A percentile compares a stretch with the other conserved stretches of the same genome.
phyloP scores from a whole-genome alignment of 2,329 filamentous ascomycete genomes.

The Nothomitra cinnamomea region DNA sequence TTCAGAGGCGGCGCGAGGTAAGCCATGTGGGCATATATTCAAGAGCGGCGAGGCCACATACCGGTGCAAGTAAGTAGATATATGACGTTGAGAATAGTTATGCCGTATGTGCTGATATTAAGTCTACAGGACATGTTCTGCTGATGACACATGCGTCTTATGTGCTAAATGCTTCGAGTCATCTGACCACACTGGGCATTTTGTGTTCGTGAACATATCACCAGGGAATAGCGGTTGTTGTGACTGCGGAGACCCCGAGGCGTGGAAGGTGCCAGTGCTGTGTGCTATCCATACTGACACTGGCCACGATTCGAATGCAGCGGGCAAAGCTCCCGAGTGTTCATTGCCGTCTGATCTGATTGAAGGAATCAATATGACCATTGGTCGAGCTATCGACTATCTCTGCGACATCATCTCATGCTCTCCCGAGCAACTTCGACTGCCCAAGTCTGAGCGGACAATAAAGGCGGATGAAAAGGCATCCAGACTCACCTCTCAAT shows the following conservation, averaged over 20 bases:
- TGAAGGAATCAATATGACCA: conserved; percentile 66
- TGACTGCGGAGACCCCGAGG: conserved; percentile 91
- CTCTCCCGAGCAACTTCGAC: conserved; percentile 82
- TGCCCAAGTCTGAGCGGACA: conserved; percentile 66
- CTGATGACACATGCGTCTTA: conserved; percentile 87
- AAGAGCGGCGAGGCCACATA: conserved; percentile 88
- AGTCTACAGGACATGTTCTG: conserved; percentile 50
- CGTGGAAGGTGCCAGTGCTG: conserved; percentile 73
- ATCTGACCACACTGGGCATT: conserved; percentile 86
- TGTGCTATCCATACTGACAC: conserved; percentile 79
- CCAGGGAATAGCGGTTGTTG: conserved; percentile 90
- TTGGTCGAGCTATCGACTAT: conserved; percentile 76
- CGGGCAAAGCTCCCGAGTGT: conserved; percentile 40
- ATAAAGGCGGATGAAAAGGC: conserved; percentile 67
- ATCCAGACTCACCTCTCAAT: conserved; percentile 59
- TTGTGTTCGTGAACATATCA: conserved; percentile 75
- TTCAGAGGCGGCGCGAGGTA: conserved; percentile 75
- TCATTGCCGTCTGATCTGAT: conserved; percentile 57
- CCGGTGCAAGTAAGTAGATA: conserved; percentile 43
- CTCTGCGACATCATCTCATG: conserved; percentile 97
- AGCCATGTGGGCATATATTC: conserved; percentile 95
- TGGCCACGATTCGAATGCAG: conserved; percentile 18
- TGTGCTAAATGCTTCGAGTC: conserved; percentile 90
- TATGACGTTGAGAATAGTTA: not conserved
- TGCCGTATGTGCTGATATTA: not conserved